phyloP scores from a whole-genome alignment of 1,139 yeast genomes.

The Yamadazyma atlantica region DNA sequence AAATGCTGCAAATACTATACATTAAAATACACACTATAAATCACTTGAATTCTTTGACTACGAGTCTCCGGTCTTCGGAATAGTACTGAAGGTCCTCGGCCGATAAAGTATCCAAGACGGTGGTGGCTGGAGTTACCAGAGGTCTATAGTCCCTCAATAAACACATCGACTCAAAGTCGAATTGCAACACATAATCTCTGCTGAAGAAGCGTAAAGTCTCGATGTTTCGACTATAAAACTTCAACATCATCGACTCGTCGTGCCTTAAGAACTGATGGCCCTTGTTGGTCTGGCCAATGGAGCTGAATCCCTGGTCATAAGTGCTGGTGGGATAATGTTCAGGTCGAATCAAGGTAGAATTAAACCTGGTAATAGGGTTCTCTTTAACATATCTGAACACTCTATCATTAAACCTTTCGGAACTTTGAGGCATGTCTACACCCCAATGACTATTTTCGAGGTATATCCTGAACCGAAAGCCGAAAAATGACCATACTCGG shows the following conservation, averaged over 20 bases:
- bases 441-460: constrained; percentile 21
- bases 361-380: constrained; percentile 26
- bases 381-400: constrained; percentile 20
- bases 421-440: constrained; percentile 8
- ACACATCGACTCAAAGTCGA: constrained; percentile 25
- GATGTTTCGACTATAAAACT: constrained; percentile 27
- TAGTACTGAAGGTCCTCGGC: constrained; percentile 13
- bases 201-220: constrained; percentile 29
- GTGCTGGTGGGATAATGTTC: constrained; percentile 30
- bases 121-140: constrained; percentile 7
- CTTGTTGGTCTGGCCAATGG: no score
- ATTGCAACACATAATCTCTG: constrained; percentile 21
- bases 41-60: constrained; percentile 8
- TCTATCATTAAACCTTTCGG: constrained; percentile 18
- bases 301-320: constrained; percentile 1
- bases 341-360: constrained; percentile 29
- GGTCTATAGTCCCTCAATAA: constrained; percentile 31
- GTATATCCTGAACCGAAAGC: constrained; percentile 20
- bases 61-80: constrained; percentile 12
- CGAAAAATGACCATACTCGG: constrained; percentile 27
- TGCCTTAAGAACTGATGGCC: constrained; percentile 20
- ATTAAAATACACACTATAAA: not conserved
- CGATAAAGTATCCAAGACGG: constrained; percentile 7
- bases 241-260: constrained; percentile 24
- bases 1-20: not conserved